These are phyloP conservation scores for Alternaria novae-zelandiae DNA, from an alignment of 2,329 filamentous ascomycete genomes.

Conservation along the genomic window DNA sequence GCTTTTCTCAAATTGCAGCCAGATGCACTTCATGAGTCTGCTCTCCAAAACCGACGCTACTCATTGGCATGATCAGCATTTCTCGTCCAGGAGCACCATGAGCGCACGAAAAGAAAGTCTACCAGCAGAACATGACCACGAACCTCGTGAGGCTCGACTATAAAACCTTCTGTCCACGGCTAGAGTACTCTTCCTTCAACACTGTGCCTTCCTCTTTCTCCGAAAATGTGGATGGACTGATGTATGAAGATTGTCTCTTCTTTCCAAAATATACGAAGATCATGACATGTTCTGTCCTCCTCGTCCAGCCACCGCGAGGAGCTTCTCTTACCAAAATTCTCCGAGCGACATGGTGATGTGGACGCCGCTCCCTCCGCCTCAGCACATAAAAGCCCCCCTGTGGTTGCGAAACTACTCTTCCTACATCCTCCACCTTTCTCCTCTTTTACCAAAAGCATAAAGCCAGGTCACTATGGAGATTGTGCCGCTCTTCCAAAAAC, in stretches of 20 bases:
- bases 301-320: background rate
- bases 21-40: background rate
- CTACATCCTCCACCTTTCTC: background rate
- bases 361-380: no score
- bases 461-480: background rate
- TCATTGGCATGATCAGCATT: accelerated
- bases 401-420: background rate
- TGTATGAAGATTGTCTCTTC: background rate
- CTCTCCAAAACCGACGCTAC: background rate
- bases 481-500: background rate
- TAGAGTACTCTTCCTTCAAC: background rate
- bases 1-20: background rate
- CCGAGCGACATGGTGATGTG: background rate
- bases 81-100: background rate
- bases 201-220: background rate
- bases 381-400: background rate
- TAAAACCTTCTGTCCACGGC: background rate
- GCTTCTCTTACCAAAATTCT: background rate
- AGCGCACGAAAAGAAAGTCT: background rate
- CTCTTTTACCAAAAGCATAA: background rate
- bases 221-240: no score
- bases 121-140: background rate
- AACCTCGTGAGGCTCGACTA: background rate
- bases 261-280: background rate
- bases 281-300: background rate